Percentiles rank a stretch among this genome's conserved stretches.
Evolutionary conservation across 768 basidiomycete species (phyloP).

Genomic region (Suillus luteus): DNA sequence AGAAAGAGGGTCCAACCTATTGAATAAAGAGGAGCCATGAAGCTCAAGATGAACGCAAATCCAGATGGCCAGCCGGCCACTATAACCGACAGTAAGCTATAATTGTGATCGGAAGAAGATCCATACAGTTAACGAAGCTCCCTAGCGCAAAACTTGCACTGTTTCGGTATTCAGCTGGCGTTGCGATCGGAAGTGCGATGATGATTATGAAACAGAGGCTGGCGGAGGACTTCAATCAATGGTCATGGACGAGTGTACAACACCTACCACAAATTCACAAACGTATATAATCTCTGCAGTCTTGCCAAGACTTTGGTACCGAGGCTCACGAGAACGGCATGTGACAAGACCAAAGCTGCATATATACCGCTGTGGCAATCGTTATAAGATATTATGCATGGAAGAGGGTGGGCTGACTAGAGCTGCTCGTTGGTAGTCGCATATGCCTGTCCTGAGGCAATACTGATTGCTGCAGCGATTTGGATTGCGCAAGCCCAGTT

Average conservation of each 20-base stretch:
- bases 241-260: background rate
- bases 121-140: conserved; percentile 14
- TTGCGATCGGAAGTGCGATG: background rate
- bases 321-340: conserved; percentile 1
- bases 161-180: background rate
- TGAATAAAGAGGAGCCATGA: background rate
- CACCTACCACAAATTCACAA: background rate
- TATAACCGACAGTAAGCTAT: conserved; percentile 9
- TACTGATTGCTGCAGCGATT: conserved; percentile 26
- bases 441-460: conserved; percentile 43
- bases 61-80: conserved; percentile 18
- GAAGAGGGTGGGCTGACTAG: conserved; percentile 43
- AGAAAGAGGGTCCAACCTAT: conserved; percentile 4
- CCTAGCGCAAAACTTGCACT: conserved; percentile 1
- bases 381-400: conserved; percentile 41
- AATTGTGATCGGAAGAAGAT: background rate
- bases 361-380: background rate
- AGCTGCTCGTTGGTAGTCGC: conserved; percentile 45
- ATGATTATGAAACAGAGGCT: conserved; percentile 2
- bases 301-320: conserved; percentile 3
- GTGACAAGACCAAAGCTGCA: background rate
- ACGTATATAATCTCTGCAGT: background rate
- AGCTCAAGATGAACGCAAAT: background rate
- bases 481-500: conserved; percentile 5
- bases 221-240: background rate